Evolutionary conservation across 169 alveolate genomes (phyloP).

Genomic region (Besnoitia besnoiti): DNA sequence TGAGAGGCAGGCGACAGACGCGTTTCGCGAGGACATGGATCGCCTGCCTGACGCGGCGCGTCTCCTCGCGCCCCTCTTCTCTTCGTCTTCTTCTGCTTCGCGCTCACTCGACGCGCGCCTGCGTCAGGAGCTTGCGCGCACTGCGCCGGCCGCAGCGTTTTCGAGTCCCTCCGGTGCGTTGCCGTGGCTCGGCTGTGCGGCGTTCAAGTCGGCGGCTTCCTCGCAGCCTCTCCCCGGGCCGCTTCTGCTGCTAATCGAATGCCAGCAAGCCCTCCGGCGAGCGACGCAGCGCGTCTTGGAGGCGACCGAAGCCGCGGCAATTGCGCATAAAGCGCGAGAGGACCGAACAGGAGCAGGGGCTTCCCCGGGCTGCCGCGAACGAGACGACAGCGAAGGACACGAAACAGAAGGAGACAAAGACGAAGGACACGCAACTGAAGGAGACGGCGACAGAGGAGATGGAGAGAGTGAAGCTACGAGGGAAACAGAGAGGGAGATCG

Average conservation of each 20-base stretch:
- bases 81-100: not conserved
- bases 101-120: not conserved
- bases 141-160: not conserved
- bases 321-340: not conserved
- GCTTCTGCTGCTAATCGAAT: not conserved
- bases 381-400: not conserved
- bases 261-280: not conserved
- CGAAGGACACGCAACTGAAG: not conserved
- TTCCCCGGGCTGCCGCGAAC: not conserved
- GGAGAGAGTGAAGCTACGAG: not conserved
- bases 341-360: too few species aligned
- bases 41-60: not conserved
- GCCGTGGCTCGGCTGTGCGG: too few species aligned
- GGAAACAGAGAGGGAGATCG: not conserved
- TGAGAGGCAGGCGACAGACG: not conserved
- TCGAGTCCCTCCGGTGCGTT: too few species aligned
- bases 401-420: not conserved
- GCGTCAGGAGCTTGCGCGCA: not conserved
- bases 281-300: not conserved
- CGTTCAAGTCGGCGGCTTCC: not conserved
- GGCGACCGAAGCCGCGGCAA: not conserved
- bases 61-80: not conserved
- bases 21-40: too few species aligned
- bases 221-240: not conserved
- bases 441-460: not conserved